Base-by-base conservation (phyloP, 495 filamentous ascomycete species). In the Tuber magnatum region DNA sequence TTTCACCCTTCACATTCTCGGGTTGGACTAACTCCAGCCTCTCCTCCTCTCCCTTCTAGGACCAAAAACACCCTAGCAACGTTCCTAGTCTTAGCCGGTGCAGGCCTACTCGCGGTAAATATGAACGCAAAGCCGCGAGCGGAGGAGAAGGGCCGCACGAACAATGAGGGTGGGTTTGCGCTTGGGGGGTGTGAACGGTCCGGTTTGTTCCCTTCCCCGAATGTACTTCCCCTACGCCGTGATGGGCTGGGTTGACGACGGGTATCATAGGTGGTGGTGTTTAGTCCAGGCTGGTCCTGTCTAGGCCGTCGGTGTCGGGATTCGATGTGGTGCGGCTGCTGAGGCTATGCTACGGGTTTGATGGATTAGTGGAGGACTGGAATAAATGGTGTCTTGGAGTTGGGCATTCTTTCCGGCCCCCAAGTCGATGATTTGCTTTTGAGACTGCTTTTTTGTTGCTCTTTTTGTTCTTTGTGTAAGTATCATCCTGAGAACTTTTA, bases 131-230 rank as follows among this genome's bases (percentile, higher is more conserved):
- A 32, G 16, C 32, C 56, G 12, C 56, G 32, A 10, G 56, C 28
- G 14, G 56, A 65, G 28, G n/a, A 65, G 56, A 28, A 65, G 56
- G 56, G 16, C 28, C 56, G 28, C 56, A 7, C 56, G 28, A 65
- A 65, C 28, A 28, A 14, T 4, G 56, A 65, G 56, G 28, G 56
- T 35, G 28, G 56, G 28, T 65, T 65, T 65, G 56, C 56, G 56
- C 56, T 65, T 65, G 14, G 56, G 56, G 56, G 56, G 14, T 65
- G 56, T 65, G 56, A 65, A 28, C 56, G 56, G 28, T 65, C 56
- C 28, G 56, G 56, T 65, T 65, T 65, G 12, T 14, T 35, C 6
- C 56, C 28, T 65, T 65, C 28, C n/a, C 56, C 24, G 3, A 28
- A 61, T 28, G 24, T 10, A 12, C 3, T 32, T 32, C 12, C 24